A percentile compares a stretch with the other conserved stretches of the same genome.
phyloP scores from a whole-genome alignment of 768 basidiomycete genomes.

The Pholiota molesta region DNA sequence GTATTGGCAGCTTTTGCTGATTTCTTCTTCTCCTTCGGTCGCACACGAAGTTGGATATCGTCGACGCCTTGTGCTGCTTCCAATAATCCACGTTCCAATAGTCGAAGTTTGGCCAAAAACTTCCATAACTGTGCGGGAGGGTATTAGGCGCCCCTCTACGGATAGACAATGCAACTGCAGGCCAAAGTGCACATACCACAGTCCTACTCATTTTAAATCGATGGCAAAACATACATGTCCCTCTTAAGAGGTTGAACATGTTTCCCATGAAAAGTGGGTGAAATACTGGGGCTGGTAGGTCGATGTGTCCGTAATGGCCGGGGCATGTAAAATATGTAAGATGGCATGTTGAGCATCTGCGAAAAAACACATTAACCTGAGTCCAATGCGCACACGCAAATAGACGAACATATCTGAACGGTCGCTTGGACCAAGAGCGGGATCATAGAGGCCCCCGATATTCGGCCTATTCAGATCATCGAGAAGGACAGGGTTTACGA shows the following conservation, averaged over 20 bases:
- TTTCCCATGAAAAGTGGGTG: slow-evolving; percentile 96
- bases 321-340: slow-evolving; percentile 95
- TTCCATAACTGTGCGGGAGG: slow-evolving; percentile 62
- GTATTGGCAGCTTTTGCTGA: slow-evolving; percentile 33
- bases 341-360: slow-evolving; percentile 91
- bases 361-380: slow-evolving; percentile 8
- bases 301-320: slow-evolving; percentile 98
- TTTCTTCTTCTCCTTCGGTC: slow-evolving; percentile 30
- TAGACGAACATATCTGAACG: slow-evolving; percentile 84
- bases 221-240: slow-evolving; percentile 94
- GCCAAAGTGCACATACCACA: slow-evolving; percentile 47
- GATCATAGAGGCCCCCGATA: slow-evolving; percentile 91
- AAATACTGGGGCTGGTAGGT: slow-evolving; percentile 92
- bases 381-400: slow-evolving; percentile 1
- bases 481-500: slow-evolving; percentile 89
- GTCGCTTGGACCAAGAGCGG: slow-evolving; percentile 89
- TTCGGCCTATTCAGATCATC: slow-evolving; percentile 95
- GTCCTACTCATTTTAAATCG: slow-evolving; percentile 79
- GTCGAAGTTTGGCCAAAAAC: slow-evolving; percentile 82
- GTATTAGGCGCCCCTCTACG: slow-evolving; percentile 9
- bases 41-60: slow-evolving; percentile 53
- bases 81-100: slow-evolving; percentile 89
- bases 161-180: slow-evolving; percentile 6
- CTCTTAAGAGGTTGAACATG: slow-evolving; percentile 84
- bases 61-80: slow-evolving; percentile 81